phyloP scores from a whole-genome alignment of 305 asterid genomes.

The Fraxinus baroniana region DNA sequence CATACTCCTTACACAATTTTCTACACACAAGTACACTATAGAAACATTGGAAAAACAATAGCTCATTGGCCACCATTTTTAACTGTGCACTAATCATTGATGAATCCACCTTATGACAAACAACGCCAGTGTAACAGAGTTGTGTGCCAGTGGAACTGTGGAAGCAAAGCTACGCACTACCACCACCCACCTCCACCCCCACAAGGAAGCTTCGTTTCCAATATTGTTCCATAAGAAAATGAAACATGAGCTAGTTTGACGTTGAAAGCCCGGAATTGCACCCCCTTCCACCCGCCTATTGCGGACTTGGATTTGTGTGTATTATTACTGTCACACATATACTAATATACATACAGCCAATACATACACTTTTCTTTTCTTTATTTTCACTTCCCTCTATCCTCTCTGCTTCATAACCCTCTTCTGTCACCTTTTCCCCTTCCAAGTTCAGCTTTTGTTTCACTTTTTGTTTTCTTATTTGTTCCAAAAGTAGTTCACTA shows the following conservation, averaged over 20 bases:
- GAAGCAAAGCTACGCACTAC: constrained; percentile 20
- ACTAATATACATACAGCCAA: constrained; percentile 28
- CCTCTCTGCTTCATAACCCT: background rate
- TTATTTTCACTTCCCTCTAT: constrained; percentile 26
- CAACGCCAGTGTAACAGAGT: constrained; percentile 26
- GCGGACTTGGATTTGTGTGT: background rate
- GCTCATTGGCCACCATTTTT: background rate
- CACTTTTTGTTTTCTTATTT: constrained; percentile 21
- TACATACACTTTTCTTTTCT: constrained; percentile 19
- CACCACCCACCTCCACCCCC: background rate
- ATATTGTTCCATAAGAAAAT: background rate
- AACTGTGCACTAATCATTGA: constrained; percentile 36
- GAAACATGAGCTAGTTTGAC: constrained; percentile 25
- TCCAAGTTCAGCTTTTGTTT: constrained; percentile 24
- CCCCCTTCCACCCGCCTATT: constrained; percentile 17
- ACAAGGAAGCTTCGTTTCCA: background rate
- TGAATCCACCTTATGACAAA: constrained; percentile 22
- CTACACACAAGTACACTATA: too few relatives aligned
- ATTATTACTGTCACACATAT: background rate
- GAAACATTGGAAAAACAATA: background rate
- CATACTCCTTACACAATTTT: too few relatives aligned
- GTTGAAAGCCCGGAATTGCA: constrained; percentile 30
- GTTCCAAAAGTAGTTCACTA: constrained; percentile 29
- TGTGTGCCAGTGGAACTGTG: constrained; percentile 27
- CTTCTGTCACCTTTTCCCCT: constrained; percentile 11